A percentile compares a stretch with the other conserved stretches of the same genome.
phyloP scores from a whole-genome alignment of 768 basidiomycete genomes.

The Phylloporus sp. region DNA sequence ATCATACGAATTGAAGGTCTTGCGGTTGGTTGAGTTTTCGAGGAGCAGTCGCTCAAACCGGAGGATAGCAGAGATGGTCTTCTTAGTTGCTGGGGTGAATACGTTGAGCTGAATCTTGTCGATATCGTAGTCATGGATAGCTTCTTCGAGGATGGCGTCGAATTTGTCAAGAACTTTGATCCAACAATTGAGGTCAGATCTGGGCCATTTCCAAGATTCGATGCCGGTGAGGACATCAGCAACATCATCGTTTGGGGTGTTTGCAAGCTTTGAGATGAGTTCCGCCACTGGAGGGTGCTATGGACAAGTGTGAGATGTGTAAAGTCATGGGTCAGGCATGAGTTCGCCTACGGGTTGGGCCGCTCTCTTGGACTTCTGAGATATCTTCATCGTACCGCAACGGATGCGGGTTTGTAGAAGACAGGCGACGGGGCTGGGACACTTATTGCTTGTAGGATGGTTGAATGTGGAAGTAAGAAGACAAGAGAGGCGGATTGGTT shows the following conservation, averaged over 20 bases:
- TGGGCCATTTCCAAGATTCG: conserved; percentile 88
- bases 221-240: conserved; percentile 62
- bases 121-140: conserved; percentile 81
- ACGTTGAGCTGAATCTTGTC: conserved; percentile 77
- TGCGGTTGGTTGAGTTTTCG: conserved; percentile 97
- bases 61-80: conserved; percentile 74
- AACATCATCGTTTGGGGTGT: conserved; percentile 69
- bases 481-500: conserved; percentile 7
- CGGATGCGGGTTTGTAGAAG: conserved; percentile 33
- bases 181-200: conserved; percentile 97
- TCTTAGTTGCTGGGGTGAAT: conserved; percentile 75
- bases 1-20: conserved; percentile 95
- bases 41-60: conserved; percentile 85
- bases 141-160: conserved; percentile 80
- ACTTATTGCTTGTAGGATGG: conserved; percentile 1
- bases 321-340: neutral
- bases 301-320: conserved; percentile 6
- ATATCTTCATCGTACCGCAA: conserved; percentile 81
- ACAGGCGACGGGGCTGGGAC: conserved; percentile 7
- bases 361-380: conserved; percentile 79
- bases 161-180: conserved; percentile 94
- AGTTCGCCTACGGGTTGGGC: conserved; percentile 63
- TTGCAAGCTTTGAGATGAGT: conserved; percentile 67
- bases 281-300: conserved; percentile 79
- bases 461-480: conserved; percentile 10